Percentiles rank a stretch among this genome's conserved stretches.
phyloP scores from a whole-genome alignment of 2,329 filamentous ascomycete species.

The Escovopsis sp. region DNA sequence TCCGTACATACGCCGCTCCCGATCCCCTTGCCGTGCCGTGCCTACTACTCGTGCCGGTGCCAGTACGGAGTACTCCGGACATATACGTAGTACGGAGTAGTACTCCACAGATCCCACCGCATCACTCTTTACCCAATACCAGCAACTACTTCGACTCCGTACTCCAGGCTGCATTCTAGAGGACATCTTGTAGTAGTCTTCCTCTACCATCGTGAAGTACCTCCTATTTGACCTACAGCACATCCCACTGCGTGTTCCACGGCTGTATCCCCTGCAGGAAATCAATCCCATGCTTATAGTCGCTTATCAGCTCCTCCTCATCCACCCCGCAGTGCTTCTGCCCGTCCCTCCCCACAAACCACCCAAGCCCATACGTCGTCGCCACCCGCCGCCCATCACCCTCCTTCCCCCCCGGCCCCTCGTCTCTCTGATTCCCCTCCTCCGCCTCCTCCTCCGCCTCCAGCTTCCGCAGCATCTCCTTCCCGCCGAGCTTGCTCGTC shows the following conservation, averaged over 20 bases:
- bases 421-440: too few species aligned
- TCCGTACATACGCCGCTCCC: too few species aligned
- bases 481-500: slow-evolving; percentile 46
- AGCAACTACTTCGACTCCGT: too few species aligned
- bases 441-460: slow-evolving; percentile 18
- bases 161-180: too few species aligned
- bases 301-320: slow-evolving; percentile 52
- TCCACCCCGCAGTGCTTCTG: slow-evolving; percentile 64
- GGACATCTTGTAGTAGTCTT: too few species aligned
- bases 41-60: too few species aligned
- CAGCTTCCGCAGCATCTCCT: slow-evolving; percentile 46
- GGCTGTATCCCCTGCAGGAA: slow-evolving; percentile 33
- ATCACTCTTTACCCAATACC: too few species aligned
- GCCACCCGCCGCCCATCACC: slow-evolving; percentile 20
- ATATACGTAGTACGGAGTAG: background rate
- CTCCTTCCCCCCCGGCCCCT: too few species aligned
- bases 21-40: too few species aligned
- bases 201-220: too few species aligned
- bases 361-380: slow-evolving; percentile 60
- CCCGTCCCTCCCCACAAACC: slow-evolving; percentile 60
- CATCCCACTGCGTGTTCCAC: slow-evolving; percentile 31
- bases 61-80: background rate
- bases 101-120: too few species aligned
- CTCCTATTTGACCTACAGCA: slow-evolving; percentile 13
- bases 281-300: slow-evolving; percentile 49